A percentile compares a stretch with the other conserved stretches of the same genome.
phyloP scores from a whole-genome alignment of 148 eudicot species.

The Vaccinium vitisidaea region DNA sequence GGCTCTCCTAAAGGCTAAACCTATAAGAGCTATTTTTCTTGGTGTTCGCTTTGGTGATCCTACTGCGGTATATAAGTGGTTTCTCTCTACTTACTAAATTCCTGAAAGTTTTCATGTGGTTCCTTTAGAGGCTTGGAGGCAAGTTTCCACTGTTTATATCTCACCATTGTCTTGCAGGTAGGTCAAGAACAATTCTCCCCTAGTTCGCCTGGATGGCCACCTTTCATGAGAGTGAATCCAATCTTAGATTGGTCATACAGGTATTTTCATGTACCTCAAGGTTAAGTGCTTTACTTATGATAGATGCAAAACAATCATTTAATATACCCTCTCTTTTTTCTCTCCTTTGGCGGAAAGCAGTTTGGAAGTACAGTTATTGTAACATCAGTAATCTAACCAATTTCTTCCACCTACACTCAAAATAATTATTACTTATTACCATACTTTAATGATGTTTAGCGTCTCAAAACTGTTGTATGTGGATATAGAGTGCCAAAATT shows the following conservation, averaged over 20 bases:
- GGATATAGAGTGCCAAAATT: background rate
- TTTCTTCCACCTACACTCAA: background rate
- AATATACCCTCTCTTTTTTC: background rate
- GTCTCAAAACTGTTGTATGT: background rate
- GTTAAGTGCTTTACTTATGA: background rate
- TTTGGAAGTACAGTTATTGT: background rate
- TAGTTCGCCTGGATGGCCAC: conserved; percentile 98
- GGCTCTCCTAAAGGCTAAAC: conserved; percentile 67
- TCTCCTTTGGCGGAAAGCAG: background rate
- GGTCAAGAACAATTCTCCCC: conserved; percentile 99
- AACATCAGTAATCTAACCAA: background rate
- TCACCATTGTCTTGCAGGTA: conserved; percentile 49
- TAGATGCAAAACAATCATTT: background rate
- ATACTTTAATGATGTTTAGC: background rate
- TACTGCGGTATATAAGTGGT: conserved; percentile 60
- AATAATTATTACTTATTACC: background rate
- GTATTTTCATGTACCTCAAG: conserved; percentile 33
- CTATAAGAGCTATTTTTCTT: conserved; percentile 87
- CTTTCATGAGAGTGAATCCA: conserved; percentile 99
- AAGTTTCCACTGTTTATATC: background rate
- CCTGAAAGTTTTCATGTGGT: background rate
- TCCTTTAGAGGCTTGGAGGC: conserved; percentile 16
- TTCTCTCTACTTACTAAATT: background rate
- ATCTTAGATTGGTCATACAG: conserved; percentile 99
- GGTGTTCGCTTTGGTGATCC: conserved; percentile 99